These are phyloP conservation scores for Eutypa lata DNA, from an alignment of 2,329 filamentous ascomycete genomes.

Conservation along the genomic window DNA sequence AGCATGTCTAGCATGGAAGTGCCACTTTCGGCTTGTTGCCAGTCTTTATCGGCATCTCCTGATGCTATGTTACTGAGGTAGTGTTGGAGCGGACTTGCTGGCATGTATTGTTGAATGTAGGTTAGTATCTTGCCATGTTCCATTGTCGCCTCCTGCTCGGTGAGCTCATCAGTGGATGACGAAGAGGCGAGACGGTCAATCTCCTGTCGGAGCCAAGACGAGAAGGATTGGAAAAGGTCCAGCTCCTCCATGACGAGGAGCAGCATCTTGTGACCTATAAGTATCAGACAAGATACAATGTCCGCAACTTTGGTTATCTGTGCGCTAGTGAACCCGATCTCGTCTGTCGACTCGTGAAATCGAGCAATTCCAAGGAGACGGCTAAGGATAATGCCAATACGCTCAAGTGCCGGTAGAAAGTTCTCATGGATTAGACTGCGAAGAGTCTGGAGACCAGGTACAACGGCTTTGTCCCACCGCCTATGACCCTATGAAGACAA, in stretches of 20 bases:
- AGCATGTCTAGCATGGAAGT: slow-evolving; percentile 46
- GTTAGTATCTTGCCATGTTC: slow-evolving; percentile 70
- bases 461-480: slow-evolving; percentile 87
- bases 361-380: slow-evolving; percentile 79
- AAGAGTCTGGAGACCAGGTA: slow-evolving; percentile 72
- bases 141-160: slow-evolving; percentile 73
- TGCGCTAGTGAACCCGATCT: slow-evolving; percentile 62
- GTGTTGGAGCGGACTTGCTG: slow-evolving; percentile 59
- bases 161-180: slow-evolving; percentile 67
- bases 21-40: slow-evolving; percentile 41
- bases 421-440: slow-evolving; percentile 80
- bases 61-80: slow-evolving; percentile 53
- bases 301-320: slow-evolving; percentile 67
- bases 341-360: slow-evolving; percentile 66
- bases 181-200: slow-evolving; percentile 71
- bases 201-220: slow-evolving; percentile 77
- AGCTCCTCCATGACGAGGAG: slow-evolving; percentile 72
- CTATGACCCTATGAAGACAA: slow-evolving; percentile 68
- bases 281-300: slow-evolving; percentile 68
- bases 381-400: slow-evolving; percentile 76
- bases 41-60: slow-evolving; percentile 49
- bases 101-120: slow-evolving; percentile 73
- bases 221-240: slow-evolving; percentile 73
- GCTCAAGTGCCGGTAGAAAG: slow-evolving; percentile 82
- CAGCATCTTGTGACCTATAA: slow-evolving; percentile 72